phyloP scores from a whole-genome alignment of 2,329 filamentous ascomycete species.

The Thyridium curvatum region DNA sequence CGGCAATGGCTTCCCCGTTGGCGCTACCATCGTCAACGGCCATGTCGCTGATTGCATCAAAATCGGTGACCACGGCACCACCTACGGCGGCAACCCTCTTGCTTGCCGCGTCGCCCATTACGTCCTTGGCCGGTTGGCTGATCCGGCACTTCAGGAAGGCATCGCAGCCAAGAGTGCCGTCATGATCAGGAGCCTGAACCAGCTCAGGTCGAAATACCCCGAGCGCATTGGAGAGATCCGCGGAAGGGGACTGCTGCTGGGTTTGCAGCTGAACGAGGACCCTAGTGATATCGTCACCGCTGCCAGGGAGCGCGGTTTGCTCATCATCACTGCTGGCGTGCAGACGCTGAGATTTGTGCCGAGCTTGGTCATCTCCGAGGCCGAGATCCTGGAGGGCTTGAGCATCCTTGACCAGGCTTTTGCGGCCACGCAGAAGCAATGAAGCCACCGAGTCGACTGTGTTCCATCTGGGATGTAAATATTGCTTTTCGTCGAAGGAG shows the following conservation, averaged over 20 bases:
- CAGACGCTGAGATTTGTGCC: conserved; percentile 93
- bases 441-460: neutral
- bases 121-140: conserved; percentile 71
- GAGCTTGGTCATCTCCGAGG: conserved; percentile 71
- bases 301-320: conserved; percentile 76
- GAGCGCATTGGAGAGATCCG: conserved; percentile 70
- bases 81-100: conserved; percentile 88
- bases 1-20: conserved; percentile 93
- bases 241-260: conserved; percentile 79
- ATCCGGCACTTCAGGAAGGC: conserved; percentile 59
- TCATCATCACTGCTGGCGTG: conserved; percentile 88
- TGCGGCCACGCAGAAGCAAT: conserved; percentile 23
- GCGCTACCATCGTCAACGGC: conserved; percentile 60
- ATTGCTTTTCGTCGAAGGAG: neutral
- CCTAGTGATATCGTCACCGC: conserved; percentile 72
- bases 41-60: conserved; percentile 61
- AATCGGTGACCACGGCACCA: conserved; percentile 80
- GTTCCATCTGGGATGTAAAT: neutral
- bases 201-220: conserved; percentile 48
- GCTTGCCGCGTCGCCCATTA: conserved; percentile 80
- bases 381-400: conserved; percentile 74
- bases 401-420: conserved; percentile 67
- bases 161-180: conserved; percentile 61
- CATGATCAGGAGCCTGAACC: conserved; percentile 40
- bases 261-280: conserved; percentile 73